phyloP scores from a whole-genome alignment of 2,329 filamentous ascomycete genomes.

The Colletotrichum paranaense region DNA sequence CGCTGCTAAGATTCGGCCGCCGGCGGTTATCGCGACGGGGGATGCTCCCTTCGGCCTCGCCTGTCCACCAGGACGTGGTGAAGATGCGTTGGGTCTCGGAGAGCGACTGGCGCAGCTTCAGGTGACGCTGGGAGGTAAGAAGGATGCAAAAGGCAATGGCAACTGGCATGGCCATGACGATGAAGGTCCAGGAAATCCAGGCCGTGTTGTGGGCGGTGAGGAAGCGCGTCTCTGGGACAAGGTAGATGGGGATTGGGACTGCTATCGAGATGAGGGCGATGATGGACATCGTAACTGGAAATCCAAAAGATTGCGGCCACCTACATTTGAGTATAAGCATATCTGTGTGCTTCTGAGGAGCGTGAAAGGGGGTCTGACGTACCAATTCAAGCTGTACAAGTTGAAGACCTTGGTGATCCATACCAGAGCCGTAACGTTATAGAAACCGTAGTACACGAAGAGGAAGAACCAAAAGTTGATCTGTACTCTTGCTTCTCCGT shows the following conservation, averaged over 20 bases:
- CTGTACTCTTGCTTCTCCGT: conserved; percentile 71
- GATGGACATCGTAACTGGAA: conserved; percentile 71
- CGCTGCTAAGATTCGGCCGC: conserved; percentile 49
- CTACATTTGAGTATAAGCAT: conserved; percentile 38
- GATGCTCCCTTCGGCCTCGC: conserved; percentile 60
- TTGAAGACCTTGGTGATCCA: conserved; percentile 81
- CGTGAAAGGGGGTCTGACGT: background rate
- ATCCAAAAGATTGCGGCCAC: conserved; percentile 74
- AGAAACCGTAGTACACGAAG: conserved; percentile 76
- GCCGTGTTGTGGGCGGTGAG: conserved; percentile 72
- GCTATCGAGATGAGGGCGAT: conserved; percentile 71
- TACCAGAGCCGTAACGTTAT: conserved; percentile 74
- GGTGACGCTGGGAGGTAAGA: conserved; percentile 71
- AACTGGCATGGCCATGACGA: conserved; percentile 77
- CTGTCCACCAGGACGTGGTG: conserved; percentile 74
- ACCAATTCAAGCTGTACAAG: conserved; percentile 77
- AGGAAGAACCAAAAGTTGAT: conserved; percentile 81
- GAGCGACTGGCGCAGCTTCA: conserved; percentile 68
- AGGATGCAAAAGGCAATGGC: conserved; percentile 73
- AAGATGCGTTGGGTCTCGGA: conserved; percentile 77
- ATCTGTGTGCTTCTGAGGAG: background rate
- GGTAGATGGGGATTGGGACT: conserved; percentile 70
- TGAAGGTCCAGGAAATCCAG: conserved; percentile 77
- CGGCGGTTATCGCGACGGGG: conserved; percentile 54
- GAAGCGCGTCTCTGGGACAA: conserved; percentile 62